These are phyloP conservation scores for Populus hybrid DNA, from an alignment of 441 rosid species.

Conservation along the genomic window DNA sequence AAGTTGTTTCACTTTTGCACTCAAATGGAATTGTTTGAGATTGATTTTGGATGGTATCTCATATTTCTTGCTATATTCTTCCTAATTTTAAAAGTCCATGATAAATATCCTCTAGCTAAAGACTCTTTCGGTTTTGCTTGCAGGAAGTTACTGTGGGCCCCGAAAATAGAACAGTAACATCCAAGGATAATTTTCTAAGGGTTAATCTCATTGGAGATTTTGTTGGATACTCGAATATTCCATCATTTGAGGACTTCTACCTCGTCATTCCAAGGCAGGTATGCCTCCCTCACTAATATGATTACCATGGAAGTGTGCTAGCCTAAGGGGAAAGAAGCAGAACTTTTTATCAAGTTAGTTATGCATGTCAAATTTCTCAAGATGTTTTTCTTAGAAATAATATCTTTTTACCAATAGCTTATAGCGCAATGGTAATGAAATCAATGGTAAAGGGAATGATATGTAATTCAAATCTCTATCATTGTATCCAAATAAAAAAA, in stretches of 20 bases:
- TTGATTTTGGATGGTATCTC: background rate
- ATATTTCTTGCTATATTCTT: background rate
- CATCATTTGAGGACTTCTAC: slow-evolving; percentile 84
- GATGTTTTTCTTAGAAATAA: background rate
- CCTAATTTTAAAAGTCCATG: slow-evolving; percentile 3
- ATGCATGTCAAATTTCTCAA: background rate
- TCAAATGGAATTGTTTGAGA: slow-evolving; percentile 1
- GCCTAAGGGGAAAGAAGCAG: background rate
- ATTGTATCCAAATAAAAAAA: background rate
- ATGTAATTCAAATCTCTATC: background rate
- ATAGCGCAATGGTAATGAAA: background rate
- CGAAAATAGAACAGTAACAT: slow-evolving; percentile 75
- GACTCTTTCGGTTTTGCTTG: slow-evolving; percentile 14
- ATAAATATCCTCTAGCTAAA: slow-evolving; percentile 10
- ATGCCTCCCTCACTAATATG: slow-evolving; percentile 19
- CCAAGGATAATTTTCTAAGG: slow-evolving; percentile 72
- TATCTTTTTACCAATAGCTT: background rate
- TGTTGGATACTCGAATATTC: slow-evolving; percentile 80
- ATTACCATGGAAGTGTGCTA: background rate
- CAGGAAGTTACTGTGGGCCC: slow-evolving; percentile 92
- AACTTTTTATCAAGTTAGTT: background rate
- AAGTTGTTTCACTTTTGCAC: background rate
- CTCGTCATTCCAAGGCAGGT: slow-evolving; percentile 93
- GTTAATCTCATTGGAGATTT: slow-evolving; percentile 95
- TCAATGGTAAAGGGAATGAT: background rate